Base-by-base conservation (phyloP, 441 rosid genomes). In the Adansonia madagascariensis region DNA sequence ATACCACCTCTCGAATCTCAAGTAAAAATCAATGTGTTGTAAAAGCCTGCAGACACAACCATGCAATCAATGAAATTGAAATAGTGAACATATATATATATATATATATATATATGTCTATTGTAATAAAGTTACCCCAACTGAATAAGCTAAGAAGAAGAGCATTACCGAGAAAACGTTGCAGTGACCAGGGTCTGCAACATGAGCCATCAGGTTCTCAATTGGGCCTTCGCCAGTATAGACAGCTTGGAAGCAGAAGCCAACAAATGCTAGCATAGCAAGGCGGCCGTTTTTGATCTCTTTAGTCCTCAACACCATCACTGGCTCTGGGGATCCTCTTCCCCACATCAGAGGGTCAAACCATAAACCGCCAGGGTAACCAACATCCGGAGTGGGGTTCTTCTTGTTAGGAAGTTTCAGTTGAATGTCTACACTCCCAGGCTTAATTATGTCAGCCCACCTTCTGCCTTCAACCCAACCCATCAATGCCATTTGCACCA, bases 401-500 rank as follows among this genome's bases (percentile, higher is more conserved):
- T 82, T 83, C 80, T 80, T 93, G 81, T 91, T 73, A 4, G 98
- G 98, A 9, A 89, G 71, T 31, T 82, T 86, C 0, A 91, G 90
- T 41, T 92, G 92, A 17, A 93, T 88, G 82, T 91, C 94, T 0
- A 92, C 97, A 4, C 91, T 83, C 0, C 97, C 98, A 0, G 96
- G 98, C 41, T 95, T 95, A 4, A 95, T 72, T 39, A 95, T 83
- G 76, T 95, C 98, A 0, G 97, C 98, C 98, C 98, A 95, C 61
- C 98, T 85, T 80, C 98, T 87, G 3, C 98, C 98, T 71, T 93
- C 98, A 0, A 55, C 98, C 98, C 98, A 95, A 2, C 94, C 98
- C 98, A 91, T 95, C 76, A 95, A 78, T 64, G 75, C 92, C 83
- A 93, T 31, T 75, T 95, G 98, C 67, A 85, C 91, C 52, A 89